A percentile compares a stretch with the other conserved stretches of the same genome.
Conservation (phyloP, 441 rosid species). For the Flueggea neowawraea region DNA sequence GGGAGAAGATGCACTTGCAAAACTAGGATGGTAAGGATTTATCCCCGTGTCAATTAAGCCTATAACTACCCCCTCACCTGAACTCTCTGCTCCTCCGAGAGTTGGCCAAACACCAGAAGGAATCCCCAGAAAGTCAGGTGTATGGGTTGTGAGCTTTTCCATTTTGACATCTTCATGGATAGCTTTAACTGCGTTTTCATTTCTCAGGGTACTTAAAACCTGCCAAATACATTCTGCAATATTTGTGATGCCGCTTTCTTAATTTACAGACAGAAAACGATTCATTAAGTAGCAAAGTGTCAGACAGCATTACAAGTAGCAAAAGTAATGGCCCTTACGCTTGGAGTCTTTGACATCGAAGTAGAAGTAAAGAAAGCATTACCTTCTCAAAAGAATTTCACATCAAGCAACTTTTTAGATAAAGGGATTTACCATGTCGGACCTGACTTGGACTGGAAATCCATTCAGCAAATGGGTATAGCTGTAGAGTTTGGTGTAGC, state of each 20-base stretch:
- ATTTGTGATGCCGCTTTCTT: background rate
- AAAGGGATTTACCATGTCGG: slow-evolving; percentile 32
- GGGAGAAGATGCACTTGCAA: slow-evolving; percentile 12
- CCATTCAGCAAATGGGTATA: slow-evolving; percentile 51
- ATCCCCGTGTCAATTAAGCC: slow-evolving; percentile 55
- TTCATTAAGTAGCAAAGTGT: too few relatives aligned
- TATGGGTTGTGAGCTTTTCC: slow-evolving; percentile 46
- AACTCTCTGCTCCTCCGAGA: slow-evolving; percentile 36
- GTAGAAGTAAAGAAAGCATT: background rate
- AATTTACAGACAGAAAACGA: too few relatives aligned
- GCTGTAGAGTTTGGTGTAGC: slow-evolving; percentile 48
- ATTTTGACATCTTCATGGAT: slow-evolving; percentile 46
- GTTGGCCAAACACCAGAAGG: slow-evolving; percentile 39
- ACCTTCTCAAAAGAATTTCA: too few relatives aligned
- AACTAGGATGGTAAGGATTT: slow-evolving; percentile 51
- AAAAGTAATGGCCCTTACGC: too few relatives aligned
- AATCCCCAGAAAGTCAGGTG: slow-evolving; percentile 46
- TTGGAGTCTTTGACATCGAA: too few relatives aligned
- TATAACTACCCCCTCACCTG: slow-evolving; percentile 47
- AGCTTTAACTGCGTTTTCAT: slow-evolving; percentile 32
- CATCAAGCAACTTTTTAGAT: slow-evolving; percentile 1
- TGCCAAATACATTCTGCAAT: slow-evolving; percentile 9
- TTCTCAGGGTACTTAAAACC: slow-evolving; percentile 26
- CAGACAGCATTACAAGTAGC: too few relatives aligned
- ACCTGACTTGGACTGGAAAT: slow-evolving; percentile 35